Evolutionary conservation across 2,329 filamentous ascomycete species (phyloP).

Genomic region (Penicillium sclerotiorum): DNA sequence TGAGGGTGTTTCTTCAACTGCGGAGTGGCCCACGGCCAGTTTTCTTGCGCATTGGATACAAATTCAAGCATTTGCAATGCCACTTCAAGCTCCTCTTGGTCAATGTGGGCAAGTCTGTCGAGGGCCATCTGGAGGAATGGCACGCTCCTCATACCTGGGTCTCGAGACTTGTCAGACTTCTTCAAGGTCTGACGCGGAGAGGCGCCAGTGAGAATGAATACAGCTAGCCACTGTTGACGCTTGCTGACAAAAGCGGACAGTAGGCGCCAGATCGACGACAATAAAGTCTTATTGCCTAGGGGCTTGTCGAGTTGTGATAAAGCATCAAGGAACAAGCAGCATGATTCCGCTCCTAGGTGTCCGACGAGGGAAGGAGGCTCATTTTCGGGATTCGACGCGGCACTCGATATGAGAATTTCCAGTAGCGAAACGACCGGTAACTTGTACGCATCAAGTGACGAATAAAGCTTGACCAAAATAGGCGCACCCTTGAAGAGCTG

Average conservation of each 20-base stretch:
- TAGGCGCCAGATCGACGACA: slow-evolving; percentile 77
- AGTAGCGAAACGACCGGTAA: slow-evolving; percentile 69
- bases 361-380: slow-evolving; percentile 94
- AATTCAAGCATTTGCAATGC: slow-evolving; percentile 81
- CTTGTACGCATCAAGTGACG: slow-evolving; percentile 67
- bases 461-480: slow-evolving; percentile 75
- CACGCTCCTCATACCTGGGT: slow-evolving; percentile 54
- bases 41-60: slow-evolving; percentile 83
- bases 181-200: slow-evolving; percentile 76
- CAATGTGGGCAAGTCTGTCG: slow-evolving; percentile 67
- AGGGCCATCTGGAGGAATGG: slow-evolving; percentile 77
- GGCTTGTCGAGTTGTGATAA: slow-evolving; percentile 77
- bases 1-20: slow-evolving; percentile 71
- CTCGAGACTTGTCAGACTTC: slow-evolving; percentile 49
- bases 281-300: slow-evolving; percentile 65
- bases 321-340: slow-evolving; percentile 79
- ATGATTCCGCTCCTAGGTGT: slow-evolving; percentile 78
- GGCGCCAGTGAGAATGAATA: slow-evolving; percentile 85
- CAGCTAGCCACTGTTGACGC: slow-evolving; percentile 93
- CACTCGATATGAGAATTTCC: slow-evolving; percentile 71
- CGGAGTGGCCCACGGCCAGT: slow-evolving; percentile 93
- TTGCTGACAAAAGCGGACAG: slow-evolving; percentile 84
- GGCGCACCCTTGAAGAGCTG: slow-evolving; percentile 81
- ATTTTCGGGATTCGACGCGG: slow-evolving; percentile 61
- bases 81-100: slow-evolving; percentile 64